Evolutionary conservation across 805 yeast species (phyloP), one percentile per base, ranked within the genome.

Genomic region (Wickerhamiella bombiphila): DNA sequence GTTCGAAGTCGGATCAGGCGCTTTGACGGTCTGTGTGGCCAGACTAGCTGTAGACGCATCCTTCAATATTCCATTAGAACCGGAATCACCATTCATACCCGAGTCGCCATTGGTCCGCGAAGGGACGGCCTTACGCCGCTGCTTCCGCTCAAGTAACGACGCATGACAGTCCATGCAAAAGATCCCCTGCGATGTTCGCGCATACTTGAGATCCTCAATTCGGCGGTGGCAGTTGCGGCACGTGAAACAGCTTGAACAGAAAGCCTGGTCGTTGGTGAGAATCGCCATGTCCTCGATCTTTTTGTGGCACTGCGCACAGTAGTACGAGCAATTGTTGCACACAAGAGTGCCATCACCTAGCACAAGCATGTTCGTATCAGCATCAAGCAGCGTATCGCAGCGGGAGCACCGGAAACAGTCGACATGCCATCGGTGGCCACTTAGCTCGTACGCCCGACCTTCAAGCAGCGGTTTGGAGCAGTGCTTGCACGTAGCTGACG

Each of bases 391-490:
- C 48, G 72, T 69, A 26, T 70, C 65, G 58, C 98, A 91, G 48
- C 78, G 78, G 38, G 93, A 79, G 59, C 98, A 91, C 34, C 74
- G 68, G 60, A 91, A 91, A 59, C 98, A 91, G 44, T 79, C 70
- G 40, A 83, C 79, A 57, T 91, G 98, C 98, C 98, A 91, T 46
- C 94, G 72, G 54, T 83, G 88, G 20, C 80, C 93, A 18, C 94
- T 94, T 19, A 88, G 64, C 55, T 88, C 97, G 55, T 83, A 91
- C 2, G 97, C 97, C 46, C 86, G 93, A 51, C 82, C 93, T 15
- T 70, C 70, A 35, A 88, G 80, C 20, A 77, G 62, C 41, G 67
- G 53, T 29, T 30, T 35, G 29, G 41, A 43, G 35, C 50, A 51
- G 19, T 43, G 50, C 32, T 49, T 51, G 43, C 56, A 51, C 33